phyloP scores from a whole-genome alignment of 192 early-diverging fungal genomes.

The Coemansia interrupta region DNA sequence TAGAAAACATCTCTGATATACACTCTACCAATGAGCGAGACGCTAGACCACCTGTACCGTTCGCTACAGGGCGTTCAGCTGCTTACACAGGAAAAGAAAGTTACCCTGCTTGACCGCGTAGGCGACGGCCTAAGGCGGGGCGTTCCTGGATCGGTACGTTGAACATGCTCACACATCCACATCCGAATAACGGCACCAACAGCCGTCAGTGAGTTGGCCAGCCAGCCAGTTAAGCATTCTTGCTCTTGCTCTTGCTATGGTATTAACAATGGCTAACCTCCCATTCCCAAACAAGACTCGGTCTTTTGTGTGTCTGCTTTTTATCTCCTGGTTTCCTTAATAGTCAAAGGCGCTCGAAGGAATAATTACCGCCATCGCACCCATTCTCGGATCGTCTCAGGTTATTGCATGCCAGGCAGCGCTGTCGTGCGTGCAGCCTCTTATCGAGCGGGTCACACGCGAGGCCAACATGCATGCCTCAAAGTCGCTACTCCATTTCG shows the following conservation, averaged over 20 bases:
- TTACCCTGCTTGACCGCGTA: conserved; percentile 27
- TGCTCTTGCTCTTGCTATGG: conserved; percentile 3
- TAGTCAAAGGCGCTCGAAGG: conserved; percentile 47
- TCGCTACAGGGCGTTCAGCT: conserved; percentile 29
- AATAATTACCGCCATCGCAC: conserved; percentile 32
- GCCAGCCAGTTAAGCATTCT: no score
- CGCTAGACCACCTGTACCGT: conserved; percentile 38
- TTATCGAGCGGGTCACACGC: conserved; percentile 21
- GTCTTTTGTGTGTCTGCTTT: not conserved
- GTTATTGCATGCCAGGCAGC: conserved; percentile 51
- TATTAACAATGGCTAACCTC: not conserved
- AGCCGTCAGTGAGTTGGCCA: not conserved
- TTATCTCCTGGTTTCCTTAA: not conserved
- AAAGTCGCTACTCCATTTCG: conserved; percentile 39
- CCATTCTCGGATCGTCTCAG: conserved; percentile 44
- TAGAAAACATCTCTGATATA: not conserved
- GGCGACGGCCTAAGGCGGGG: conserved; percentile 19
- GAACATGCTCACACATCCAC: not conserved
- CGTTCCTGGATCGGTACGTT: conserved; percentile 36
- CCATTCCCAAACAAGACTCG: no score
- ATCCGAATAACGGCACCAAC: no score
- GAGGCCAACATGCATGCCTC: conserved; percentile 15
- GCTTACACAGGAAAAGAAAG: conserved; percentile 27
- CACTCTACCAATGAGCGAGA: conserved; percentile 26
- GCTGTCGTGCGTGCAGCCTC: conserved; percentile 32